phyloP scores from a whole-genome alignment of 2,329 filamentous ascomycete genomes.

The Macrophomina pseudophaseolina region DNA sequence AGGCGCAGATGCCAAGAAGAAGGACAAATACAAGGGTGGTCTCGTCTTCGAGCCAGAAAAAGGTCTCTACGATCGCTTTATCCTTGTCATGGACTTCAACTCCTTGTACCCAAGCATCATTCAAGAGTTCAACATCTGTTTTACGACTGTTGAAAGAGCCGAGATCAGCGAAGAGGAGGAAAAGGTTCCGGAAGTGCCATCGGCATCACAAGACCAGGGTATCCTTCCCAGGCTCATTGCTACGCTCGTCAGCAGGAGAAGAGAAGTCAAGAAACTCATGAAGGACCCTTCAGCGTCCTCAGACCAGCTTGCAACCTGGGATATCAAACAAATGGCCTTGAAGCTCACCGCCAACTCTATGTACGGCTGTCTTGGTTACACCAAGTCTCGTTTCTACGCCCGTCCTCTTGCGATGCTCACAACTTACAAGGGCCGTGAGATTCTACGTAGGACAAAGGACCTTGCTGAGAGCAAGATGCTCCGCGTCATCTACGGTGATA shows the following conservation, averaged over 20 bases:
- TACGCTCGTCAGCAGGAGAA: conserved; percentile 84
- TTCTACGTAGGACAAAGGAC: conserved; percentile 93
- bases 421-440: conserved; percentile 96
- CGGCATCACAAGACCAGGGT: conserved; percentile 73
- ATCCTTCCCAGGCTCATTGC: conserved; percentile 90
- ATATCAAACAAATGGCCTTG: conserved; percentile 95
- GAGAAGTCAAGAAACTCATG: conserved; percentile 95
- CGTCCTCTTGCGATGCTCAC: conserved; percentile 93
- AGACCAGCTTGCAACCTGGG: conserved; percentile 91
- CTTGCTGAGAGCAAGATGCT: conserved; percentile 89
- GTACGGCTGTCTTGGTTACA: conserved; percentile 98
- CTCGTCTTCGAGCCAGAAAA: conserved; percentile 98
- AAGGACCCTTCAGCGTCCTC: conserved; percentile 86
- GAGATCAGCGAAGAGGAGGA: conserved; percentile 82
- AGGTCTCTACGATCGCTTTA: conserved; percentile 96
- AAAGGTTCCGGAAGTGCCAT: conserved; percentile 83
- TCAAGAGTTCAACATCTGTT: conserved; percentile 99
- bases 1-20: conserved; percentile 82
- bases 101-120: conserved; percentile 98
- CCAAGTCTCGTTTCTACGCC: conserved; percentile 95
- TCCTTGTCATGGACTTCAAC: conserved; percentile 99
- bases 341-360: conserved; percentile 99
- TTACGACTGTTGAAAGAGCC: conserved; percentile 89
- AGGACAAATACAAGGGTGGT: conserved; percentile 98
- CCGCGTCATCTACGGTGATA: conserved; percentile 98